Evolutionary conservation across 176 grass and related monocot species (phyloP).

Genomic region (Lolium multiflorum): DNA sequence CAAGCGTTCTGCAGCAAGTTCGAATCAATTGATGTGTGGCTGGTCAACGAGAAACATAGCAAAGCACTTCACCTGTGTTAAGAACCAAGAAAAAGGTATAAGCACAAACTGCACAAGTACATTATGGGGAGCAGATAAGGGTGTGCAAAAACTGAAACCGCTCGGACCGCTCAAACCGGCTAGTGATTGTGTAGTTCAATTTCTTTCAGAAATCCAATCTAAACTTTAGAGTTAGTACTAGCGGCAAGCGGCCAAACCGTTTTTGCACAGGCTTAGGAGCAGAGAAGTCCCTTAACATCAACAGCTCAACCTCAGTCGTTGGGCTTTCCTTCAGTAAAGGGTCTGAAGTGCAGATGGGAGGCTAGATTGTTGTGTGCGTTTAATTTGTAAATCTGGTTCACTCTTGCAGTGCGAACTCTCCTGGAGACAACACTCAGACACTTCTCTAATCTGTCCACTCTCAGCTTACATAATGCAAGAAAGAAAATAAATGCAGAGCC

Average conservation of each 20-base stretch:
- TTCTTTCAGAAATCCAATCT: too few species aligned
- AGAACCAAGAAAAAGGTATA: constrained; percentile 7
- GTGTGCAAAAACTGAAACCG: too few species aligned
- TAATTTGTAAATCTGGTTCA: not conserved
- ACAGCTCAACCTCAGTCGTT: not conserved
- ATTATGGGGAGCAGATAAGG: not conserved
- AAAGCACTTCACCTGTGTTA: not conserved
- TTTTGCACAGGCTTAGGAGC: too few species aligned
- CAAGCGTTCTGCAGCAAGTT: not conserved
- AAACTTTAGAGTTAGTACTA: too few species aligned
- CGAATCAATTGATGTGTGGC: not conserved
- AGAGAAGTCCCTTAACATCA: not conserved
- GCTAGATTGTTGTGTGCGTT: not conserved
- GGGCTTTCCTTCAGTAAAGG: not conserved
- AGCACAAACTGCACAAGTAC: not conserved
- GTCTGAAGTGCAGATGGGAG: not conserved
- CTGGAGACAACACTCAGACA: not conserved
- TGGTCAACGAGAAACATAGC: constrained; percentile 13
- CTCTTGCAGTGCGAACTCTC: not conserved
- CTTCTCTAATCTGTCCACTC: not conserved
- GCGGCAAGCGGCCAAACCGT: too few species aligned
- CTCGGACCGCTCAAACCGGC: too few species aligned
- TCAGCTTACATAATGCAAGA: not conserved
- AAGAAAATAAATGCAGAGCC: constrained; percentile 16
- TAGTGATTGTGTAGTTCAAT: too few species aligned